phyloP scores from a whole-genome alignment of 805 yeast genomes.

The Metschnikowia similis region DNA sequence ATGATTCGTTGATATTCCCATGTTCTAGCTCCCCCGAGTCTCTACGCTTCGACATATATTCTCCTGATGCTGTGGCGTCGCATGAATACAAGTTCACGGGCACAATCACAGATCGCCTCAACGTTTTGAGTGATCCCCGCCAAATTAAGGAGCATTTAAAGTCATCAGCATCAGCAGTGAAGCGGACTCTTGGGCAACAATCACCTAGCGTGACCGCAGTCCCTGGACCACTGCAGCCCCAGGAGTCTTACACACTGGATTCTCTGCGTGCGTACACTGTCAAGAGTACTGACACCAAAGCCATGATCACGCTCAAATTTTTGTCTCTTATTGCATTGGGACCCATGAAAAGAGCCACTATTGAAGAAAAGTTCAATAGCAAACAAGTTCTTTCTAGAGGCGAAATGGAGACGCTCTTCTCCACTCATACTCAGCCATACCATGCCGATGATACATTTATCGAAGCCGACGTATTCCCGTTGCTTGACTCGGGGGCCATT shows the following conservation, averaged over 20 bases:
- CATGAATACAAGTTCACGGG: constrained; percentile 24
- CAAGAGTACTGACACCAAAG: constrained; percentile 6
- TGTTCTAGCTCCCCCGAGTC: constrained; percentile 32
- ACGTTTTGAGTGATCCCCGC: constrained; percentile 28
- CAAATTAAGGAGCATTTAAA: constrained; percentile 21
- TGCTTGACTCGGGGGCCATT: constrained; percentile 9
- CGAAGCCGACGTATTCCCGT: constrained; percentile 24
- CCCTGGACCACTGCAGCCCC: constrained; percentile 1
- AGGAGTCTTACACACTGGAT: constrained; percentile 1
- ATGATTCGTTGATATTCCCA: constrained; percentile 26
- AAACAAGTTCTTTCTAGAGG: constrained; percentile 6
- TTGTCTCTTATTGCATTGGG: constrained; percentile 17
- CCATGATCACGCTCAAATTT: constrained; percentile 9
- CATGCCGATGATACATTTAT: constrained; percentile 29
- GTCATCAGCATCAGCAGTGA: constrained; percentile 3
- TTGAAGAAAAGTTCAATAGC: constrained; percentile 8
- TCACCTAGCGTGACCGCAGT: neutral
- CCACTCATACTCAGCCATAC: constrained; percentile 27
- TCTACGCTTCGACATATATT: constrained; percentile 34
- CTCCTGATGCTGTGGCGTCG: constrained; percentile 9
- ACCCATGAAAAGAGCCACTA: constrained; percentile 12
- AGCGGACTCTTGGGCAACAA: neutral
- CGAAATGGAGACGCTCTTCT: constrained; percentile 19
- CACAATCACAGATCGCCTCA: constrained; percentile 27
- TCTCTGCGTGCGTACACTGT: constrained; percentile 13